Evolutionary conservation across 305 asterid species (phyloP).

Genomic region (Fraxinus platypoda): DNA sequence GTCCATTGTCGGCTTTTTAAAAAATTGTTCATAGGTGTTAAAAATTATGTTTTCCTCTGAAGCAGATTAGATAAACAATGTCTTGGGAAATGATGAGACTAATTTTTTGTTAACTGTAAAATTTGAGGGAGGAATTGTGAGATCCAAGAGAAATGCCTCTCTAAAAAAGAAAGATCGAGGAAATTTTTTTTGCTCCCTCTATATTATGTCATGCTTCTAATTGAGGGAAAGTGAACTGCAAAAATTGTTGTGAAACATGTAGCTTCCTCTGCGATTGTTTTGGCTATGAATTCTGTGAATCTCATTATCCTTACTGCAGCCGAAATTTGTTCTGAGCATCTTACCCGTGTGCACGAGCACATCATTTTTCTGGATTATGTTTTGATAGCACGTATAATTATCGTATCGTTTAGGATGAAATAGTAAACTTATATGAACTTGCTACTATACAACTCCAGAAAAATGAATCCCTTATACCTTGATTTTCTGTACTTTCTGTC

Average conservation of each 20-base stretch:
- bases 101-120: background rate
- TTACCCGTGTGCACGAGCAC: background rate
- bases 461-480: background rate
- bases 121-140: background rate
- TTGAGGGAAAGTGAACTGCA: background rate
- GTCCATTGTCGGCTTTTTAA: background rate
- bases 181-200: background rate
- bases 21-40: background rate
- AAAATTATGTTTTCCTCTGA: background rate
- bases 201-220: background rate
- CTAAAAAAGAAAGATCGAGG: background rate
- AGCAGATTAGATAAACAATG: background rate
- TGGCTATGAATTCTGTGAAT: background rate
- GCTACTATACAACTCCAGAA: background rate
- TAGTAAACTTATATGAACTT: background rate
- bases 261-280: background rate
- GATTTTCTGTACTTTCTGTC: background rate
- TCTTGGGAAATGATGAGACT: background rate
- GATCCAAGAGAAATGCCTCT: background rate
- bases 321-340: background rate
- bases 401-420: background rate
- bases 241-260: background rate
- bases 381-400: background rate
- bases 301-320: background rate
- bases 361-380: background rate